These are phyloP conservation scores for Gracilaria domingensis DNA, from an alignment of 23 red algal genomes.

Conservation along the genomic window DNA sequence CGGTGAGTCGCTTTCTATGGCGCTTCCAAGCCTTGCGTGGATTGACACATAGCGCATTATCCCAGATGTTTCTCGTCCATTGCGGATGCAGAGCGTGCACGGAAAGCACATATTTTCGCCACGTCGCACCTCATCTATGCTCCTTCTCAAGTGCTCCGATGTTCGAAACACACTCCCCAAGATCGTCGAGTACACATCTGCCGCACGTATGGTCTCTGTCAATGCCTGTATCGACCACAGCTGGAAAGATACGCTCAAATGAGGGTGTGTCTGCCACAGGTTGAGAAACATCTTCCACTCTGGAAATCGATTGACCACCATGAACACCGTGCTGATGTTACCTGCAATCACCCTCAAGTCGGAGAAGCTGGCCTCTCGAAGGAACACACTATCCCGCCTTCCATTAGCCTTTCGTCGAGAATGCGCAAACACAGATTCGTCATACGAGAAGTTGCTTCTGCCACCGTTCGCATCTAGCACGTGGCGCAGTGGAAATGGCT, in stretches of 20 bases:
- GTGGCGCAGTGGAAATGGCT: conserved; percentile 3
- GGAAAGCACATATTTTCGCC: not conserved
- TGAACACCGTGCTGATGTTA: not conserved
- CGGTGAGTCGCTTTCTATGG: not conserved
- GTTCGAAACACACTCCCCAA: conserved; percentile 20
- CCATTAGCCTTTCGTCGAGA: not conserved
- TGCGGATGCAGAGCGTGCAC: not conserved
- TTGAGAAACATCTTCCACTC: not conserved
- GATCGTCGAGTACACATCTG: not conserved
- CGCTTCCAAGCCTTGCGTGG: conserved; percentile 51
- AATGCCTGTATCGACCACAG: not conserved
- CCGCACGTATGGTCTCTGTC: not conserved
- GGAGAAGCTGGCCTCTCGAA: not conserved
- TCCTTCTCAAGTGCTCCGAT: not conserved
- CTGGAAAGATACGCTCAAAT: not conserved
- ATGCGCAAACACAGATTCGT: conserved; percentile 8
- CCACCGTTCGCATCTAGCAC: not conserved
- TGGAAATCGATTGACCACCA: not conserved
- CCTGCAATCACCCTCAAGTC: not conserved
- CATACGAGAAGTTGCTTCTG: conserved; percentile 15
- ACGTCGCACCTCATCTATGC: not conserved
- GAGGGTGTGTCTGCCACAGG: not conserved
- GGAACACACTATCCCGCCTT: not conserved
- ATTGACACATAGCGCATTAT: not conserved
- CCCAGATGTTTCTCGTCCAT: not conserved